These are phyloP conservation scores for Penicillium psychrosexuale DNA, from an alignment of 2,329 filamentous ascomycete genomes.

Conservation along the genomic window DNA sequence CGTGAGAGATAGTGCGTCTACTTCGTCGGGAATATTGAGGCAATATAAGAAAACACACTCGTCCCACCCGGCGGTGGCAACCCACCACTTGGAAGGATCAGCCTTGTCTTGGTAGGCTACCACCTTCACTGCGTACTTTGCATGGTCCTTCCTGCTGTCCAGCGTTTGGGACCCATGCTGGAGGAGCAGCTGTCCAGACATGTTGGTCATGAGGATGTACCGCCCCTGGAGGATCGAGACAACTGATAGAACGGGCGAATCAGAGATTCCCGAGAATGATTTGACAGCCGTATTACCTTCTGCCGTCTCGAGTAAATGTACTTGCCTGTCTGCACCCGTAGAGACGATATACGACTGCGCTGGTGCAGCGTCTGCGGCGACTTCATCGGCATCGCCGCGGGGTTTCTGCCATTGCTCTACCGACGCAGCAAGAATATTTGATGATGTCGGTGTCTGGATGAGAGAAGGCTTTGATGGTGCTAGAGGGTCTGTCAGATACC, in stretches of 20 bases:
- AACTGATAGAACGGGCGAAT: conserved; percentile 53
- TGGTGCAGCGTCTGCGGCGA: conserved; percentile 10
- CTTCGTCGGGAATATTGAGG: conserved; percentile 13
- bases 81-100: conserved; percentile 29
- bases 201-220: conserved; percentile 53
- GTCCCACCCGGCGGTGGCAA: conserved; percentile 63
- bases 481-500: conserved; percentile 22
- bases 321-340: conserved; percentile 47
- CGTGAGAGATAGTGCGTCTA: conserved; percentile 5
- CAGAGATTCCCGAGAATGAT: conserved; percentile 30
- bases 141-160: conserved; percentile 54
- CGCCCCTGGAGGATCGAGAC: conserved; percentile 40
- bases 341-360: conserved; percentile 37
- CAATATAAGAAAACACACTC: conserved; percentile 54
- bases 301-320: conserved; percentile 45
- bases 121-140: conserved; percentile 58
- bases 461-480: conserved; percentile 47
- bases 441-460: conserved; percentile 45
- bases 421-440: conserved; percentile 55
- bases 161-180: conserved; percentile 45
- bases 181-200: conserved; percentile 57
- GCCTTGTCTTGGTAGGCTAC: conserved; percentile 37
- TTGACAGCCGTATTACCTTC: conserved; percentile 17
- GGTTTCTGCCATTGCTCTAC: conserved; percentile 38
- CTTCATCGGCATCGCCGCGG: conserved; percentile 7